Evolutionary conservation across 495 filamentous ascomycete species (phyloP), one percentile per base, ranked within the genome.

Genomic region (Aspergillus carlsbadensis): DNA sequence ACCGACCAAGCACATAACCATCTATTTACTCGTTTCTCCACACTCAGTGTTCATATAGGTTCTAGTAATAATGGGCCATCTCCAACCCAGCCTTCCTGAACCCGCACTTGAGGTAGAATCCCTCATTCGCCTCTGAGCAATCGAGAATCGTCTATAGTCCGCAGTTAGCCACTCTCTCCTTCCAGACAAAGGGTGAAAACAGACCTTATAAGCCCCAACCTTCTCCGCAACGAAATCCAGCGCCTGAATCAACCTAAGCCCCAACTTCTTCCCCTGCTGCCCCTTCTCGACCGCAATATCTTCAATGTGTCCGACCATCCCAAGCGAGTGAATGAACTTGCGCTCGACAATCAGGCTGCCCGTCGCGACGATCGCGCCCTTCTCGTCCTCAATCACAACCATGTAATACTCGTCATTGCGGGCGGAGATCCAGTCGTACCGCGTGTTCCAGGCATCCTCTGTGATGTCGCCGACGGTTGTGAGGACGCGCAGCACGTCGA

Each of bases 21-120:
- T 10, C 37, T 13, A 15, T 21, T 26, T 45, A 3, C 5, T 14
- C 22, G 13, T n/a, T 7, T 13, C 31, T 36, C 33, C 5, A n/a
- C 21, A 41, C 18, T 10, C n/a, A 29, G 8, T 4, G 35, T 17
- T n/a, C 22, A 13, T 21, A 14, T 31, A 31, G 2, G 31, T 4
- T n/a, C 69, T 86, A 87, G 71, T 93, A 92, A 70, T 96, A 96
- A 73, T 96, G 92, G 40, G 92, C 94, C 94, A 98, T 98, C 73
- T 98, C 91, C 49, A 97, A 72, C 8, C 94, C 94, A 21, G 92
- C 95, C 43, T 92, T 78, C 73, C 90, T 89, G 72, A 95, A 98
- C 40, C 93, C 95, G 69, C 94, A 98, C 82, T 98, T 98, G 62
- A 96, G 84, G 70, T 98, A 98, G 78, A 98, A 98, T 14, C 92